Evolutionary conservation across 139 green algal genomes (phyloP).

Genomic region (Tetraselmis chui): DNA sequence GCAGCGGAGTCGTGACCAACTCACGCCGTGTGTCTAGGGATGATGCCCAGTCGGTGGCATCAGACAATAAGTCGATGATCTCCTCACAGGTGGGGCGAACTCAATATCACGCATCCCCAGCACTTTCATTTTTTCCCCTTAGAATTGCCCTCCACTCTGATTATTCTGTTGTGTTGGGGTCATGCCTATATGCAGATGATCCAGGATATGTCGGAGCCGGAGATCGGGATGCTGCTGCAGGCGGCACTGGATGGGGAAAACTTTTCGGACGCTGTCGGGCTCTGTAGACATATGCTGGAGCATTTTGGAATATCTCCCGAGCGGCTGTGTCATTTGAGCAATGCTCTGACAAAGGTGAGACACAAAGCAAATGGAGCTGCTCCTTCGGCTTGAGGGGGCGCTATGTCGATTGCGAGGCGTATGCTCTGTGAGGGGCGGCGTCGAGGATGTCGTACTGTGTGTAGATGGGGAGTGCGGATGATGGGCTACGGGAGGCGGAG

Average conservation of each 20-base stretch:
- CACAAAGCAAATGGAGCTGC: no score
- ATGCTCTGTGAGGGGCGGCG: no score
- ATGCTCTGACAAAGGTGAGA: neutral
- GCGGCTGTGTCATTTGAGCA: neutral
- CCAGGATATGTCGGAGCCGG: neutral
- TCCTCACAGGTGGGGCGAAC: neutral
- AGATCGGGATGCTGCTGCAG: neutral
- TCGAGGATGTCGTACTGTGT: no score
- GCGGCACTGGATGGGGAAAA: neutral
- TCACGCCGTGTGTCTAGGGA: neutral
- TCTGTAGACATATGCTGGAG: neutral
- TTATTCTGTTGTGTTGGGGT: neutral
- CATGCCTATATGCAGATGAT: neutral
- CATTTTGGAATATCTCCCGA: neutral
- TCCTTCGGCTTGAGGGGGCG: no score
- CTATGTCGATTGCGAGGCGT: no score
- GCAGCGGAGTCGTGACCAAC: neutral
- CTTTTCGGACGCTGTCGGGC: neutral
- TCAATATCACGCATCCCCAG: neutral
- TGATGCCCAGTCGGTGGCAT: neutral
- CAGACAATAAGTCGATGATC: neutral
- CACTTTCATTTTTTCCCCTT: neutral
- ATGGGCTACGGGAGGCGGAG: neutral
- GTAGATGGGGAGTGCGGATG: neutral
- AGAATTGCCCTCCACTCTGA: neutral